These are phyloP conservation scores for Apiotrichum laibachii DNA, from an alignment of 1,284 basidiomycete species.

Conservation along the genomic window DNA sequence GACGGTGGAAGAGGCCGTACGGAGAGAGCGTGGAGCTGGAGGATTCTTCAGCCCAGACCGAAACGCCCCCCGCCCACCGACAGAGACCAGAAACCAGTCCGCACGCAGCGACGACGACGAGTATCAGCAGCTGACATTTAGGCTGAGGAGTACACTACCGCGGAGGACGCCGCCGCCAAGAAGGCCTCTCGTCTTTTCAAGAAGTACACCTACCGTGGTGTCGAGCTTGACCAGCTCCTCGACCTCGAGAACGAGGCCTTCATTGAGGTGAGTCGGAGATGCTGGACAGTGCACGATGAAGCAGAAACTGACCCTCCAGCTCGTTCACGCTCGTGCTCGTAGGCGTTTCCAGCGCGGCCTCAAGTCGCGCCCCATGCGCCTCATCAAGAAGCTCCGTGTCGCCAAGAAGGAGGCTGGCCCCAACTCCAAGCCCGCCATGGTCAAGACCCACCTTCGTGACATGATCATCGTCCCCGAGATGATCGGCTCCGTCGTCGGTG, in stretches of 20 bases:
- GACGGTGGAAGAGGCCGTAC: no score
- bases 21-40: no score
- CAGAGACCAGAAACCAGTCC: no score
- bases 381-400: slow-evolving; percentile 99
- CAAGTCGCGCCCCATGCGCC: slow-evolving; percentile 96
- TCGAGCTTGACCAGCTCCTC: slow-evolving; percentile 95
- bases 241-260: slow-evolving; percentile 92
- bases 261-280: slow-evolving; percentile 45
- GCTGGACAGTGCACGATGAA: not conserved
- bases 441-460: slow-evolving; percentile 99
- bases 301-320: slow-evolving; percentile 59
- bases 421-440: slow-evolving; percentile 96
- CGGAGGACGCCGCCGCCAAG: slow-evolving; percentile 82
- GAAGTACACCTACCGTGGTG: slow-evolving; percentile 96
- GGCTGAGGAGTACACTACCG: slow-evolving; percentile 66
- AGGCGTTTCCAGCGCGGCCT: slow-evolving; percentile 98
- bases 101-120: no score
- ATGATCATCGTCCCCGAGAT: slow-evolving; percentile 99
- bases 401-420: slow-evolving; percentile 98
- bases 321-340: slow-evolving; percentile 98
- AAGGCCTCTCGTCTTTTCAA: slow-evolving; percentile 98
- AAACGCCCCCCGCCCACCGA: no score
- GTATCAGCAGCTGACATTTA: not conserved
- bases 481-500: slow-evolving; percentile 94
- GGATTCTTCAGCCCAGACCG: no score